Conservation (phyloP, 805 yeast genomes). For the Saccharomycopsis oosterbeekiorum region DNA sequence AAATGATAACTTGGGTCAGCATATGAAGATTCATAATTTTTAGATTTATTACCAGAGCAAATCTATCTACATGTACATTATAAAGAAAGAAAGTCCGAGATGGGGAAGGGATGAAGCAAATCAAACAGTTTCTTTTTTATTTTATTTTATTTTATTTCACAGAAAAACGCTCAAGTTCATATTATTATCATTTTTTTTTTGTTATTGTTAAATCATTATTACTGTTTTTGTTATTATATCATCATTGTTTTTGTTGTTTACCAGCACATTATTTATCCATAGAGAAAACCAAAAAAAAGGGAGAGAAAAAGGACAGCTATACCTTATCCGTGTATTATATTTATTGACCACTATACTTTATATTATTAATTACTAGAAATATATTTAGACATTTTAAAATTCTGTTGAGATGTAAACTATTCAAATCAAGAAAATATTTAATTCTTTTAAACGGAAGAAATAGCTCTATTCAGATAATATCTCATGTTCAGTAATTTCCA, state of each 20-base stretch:
- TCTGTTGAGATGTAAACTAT: not conserved
- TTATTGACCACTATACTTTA: not conserved
- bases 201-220: not conserved
- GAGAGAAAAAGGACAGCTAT: not conserved
- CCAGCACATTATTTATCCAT: not conserved
- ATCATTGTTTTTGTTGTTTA: not conserved
- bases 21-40: conserved; percentile 45
- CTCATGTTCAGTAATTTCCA: not conserved
- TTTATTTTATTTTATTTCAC: too few relatives aligned
- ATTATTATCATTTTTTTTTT: too few relatives aligned
- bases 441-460: not conserved
- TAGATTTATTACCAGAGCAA: not conserved
- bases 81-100: not conserved
- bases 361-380: not conserved
- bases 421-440: not conserved
- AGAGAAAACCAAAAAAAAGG: not conserved
- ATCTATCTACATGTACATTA: not conserved
- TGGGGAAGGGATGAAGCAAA: too few relatives aligned
- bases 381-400: not conserved
- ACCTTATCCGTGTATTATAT: not conserved
- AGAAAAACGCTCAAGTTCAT: too few relatives aligned
- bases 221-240: not conserved
- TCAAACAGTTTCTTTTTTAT: too few relatives aligned
- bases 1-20: conserved; percentile 58
- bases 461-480: not conserved